Evolutionary conservation across 1,284 basidiomycete species (phyloP).

Genomic region (Tilletia indica): DNA sequence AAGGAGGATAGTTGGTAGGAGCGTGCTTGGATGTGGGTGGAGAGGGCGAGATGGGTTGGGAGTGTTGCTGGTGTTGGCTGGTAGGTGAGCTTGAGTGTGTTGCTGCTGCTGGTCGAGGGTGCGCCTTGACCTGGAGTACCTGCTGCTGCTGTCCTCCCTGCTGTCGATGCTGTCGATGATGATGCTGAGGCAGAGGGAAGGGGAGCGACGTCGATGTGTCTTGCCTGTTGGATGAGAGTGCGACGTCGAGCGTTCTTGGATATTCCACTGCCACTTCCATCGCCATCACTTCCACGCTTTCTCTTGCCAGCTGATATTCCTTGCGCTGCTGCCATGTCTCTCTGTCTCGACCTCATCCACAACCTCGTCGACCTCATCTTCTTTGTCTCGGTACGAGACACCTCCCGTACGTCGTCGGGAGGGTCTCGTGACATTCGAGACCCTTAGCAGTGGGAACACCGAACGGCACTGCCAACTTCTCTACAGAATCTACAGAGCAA

Average conservation of each 20-base stretch:
- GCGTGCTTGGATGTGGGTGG: conserved; percentile 30
- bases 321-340: not conserved
- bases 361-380: not conserved
- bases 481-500: no score
- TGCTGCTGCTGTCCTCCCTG: not conserved
- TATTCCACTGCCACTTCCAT: not conserved
- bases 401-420: no score
- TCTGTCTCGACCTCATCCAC: not conserved
- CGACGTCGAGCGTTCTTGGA: conserved; percentile 12
- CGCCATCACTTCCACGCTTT: not conserved
- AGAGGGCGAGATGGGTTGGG: conserved; percentile 33
- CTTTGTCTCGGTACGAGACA: no score
- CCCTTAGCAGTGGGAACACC: no score
- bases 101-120: no score
- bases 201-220: conserved; percentile 7
- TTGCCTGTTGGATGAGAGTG: not conserved
- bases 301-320: not conserved
- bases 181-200: conserved; percentile 21
- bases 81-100: not conserved
- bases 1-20: conserved; percentile 40
- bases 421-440: no score
- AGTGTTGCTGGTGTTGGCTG: conserved; percentile 17
- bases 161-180: conserved; percentile 22
- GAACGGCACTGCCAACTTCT: no score
- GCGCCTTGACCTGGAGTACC: conserved; percentile 11